Evolutionary conservation across 495 filamentous ascomycete species (phyloP), one percentile per base, ranked within the genome.

Genomic region (Lasiosphaeriaceae sp.): DNA sequence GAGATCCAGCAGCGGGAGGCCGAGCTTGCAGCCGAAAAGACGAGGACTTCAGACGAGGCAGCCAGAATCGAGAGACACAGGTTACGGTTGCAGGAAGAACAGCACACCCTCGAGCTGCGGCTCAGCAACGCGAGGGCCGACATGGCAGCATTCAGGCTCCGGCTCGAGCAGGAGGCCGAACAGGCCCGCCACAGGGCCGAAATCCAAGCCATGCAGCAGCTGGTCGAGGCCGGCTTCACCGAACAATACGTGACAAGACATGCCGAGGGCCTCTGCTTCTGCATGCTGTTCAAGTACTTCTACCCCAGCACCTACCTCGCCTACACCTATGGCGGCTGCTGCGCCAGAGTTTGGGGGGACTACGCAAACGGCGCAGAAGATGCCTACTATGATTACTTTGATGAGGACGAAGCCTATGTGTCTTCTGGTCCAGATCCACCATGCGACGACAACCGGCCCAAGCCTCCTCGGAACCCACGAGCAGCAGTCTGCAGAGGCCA

Each of bases 201-300:
- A 12, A 24, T 11, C 29, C 21, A 22, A n/a, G 24, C n/a, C 31
- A 2, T 44, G 20, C 50, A 53, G 21, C 22, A 22, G 50, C 21
- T 53, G 41, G 50, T 53, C 41, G 21, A 53, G 17, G 35, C 29
- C 35, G 19, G 41, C 11, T 44, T 23, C 11, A 3, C 34, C 19
- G 7, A 31, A 3, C 26, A 43, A 12, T 14, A 11, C 14, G n/a
- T 43, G 12, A 14, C 50, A 51, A 34, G 26, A 3, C 22, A 19
- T 37, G 14, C 14, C 50, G 49, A 52, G 2, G 29, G 34, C 11
- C 23, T 46, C 50, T 67, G 65, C 55, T 67, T 67, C 58, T 68
- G 63, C 54, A 47, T 52, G 2, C 58, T 66, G 20, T 53, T 68
- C 35, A 44, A 24, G 22, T 56, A 29, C 49, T 56, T 55, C 47